Percentiles rank a stretch among this genome's conserved stretches.
These are phyloP conservation scores for Pseudevernia furfuracea DNA, from an alignment of 495 filamentous ascomycete genomes.

Conservation along the genomic window DNA sequence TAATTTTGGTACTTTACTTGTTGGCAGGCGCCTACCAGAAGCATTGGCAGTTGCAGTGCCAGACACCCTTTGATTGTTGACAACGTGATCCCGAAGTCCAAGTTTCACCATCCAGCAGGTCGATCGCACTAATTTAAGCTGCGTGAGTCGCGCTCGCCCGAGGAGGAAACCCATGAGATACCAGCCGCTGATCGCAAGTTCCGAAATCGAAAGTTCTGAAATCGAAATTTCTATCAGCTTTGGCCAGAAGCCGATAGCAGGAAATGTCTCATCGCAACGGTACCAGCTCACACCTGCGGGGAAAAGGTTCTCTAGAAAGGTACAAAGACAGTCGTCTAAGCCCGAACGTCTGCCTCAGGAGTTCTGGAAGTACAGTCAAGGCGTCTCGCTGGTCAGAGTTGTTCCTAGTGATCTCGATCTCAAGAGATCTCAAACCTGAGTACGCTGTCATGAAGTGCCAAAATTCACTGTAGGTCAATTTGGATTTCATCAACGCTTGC, in stretches of 20 bases:
- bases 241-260: background rate
- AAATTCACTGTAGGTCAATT: too few relatives aligned
- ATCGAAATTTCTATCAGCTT: background rate
- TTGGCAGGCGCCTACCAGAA: background rate
- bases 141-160: background rate
- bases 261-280: background rate
- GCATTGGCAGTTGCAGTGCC: too few relatives aligned
- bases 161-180: background rate
- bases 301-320: background rate
- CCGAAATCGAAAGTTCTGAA: background rate
- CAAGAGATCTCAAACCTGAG: background rate
- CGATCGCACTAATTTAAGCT: background rate
- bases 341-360: background rate
- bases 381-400: background rate
- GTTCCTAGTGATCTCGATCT: too few relatives aligned
- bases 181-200: background rate
- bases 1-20: background rate
- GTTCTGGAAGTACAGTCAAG: background rate
- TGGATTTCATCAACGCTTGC: background rate
- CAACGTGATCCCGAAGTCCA: background rate
- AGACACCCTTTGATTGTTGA: too few relatives aligned
- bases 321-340: background rate
- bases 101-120: background rate
- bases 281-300: background rate
- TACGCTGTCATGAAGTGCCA: background rate